phyloP scores from a whole-genome alignment of 305 asterid species.

The Fraxinus velutina region DNA sequence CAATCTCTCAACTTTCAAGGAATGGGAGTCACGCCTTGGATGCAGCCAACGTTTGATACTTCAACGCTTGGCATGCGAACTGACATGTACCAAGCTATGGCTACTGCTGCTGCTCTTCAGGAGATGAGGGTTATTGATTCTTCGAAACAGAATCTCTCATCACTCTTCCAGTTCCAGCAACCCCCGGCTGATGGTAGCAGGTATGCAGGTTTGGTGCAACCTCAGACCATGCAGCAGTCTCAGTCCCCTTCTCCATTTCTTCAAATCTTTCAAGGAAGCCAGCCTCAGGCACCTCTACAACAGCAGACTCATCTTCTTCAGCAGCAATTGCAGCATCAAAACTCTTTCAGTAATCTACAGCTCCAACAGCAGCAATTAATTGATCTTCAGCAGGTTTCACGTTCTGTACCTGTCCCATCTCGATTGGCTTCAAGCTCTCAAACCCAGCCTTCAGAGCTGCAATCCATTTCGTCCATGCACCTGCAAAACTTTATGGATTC shows the following conservation, averaged over 20 bases:
- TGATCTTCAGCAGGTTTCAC: slow-evolving; percentile 42
- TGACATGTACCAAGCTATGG: slow-evolving; percentile 71
- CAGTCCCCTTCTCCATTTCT: slow-evolving; percentile 36
- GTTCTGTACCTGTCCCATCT: slow-evolving; percentile 24
- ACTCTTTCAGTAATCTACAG: slow-evolving; percentile 43
- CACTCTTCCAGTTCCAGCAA: slow-evolving; percentile 57
- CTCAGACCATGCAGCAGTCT: slow-evolving; percentile 44
- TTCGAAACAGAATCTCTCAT: slow-evolving; percentile 44
- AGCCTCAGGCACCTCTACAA: slow-evolving; percentile 29
- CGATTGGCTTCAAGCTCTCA: slow-evolving; percentile 45
- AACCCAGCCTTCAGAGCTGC: slow-evolving; percentile 34
- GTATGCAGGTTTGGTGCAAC: slow-evolving; percentile 29
- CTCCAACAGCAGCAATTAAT: slow-evolving; percentile 41
- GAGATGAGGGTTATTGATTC: slow-evolving; percentile 54
- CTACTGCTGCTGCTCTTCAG: slow-evolving; percentile 60
- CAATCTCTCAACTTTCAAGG: slow-evolving; percentile 54
- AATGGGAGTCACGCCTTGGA: slow-evolving; percentile 51
- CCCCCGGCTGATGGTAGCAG: slow-evolving; percentile 28
- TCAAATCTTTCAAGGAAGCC: slow-evolving; percentile 38
- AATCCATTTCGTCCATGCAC: slow-evolving; percentile 37
- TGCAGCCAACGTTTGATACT: slow-evolving; percentile 50
- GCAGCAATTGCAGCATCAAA: slow-evolving; percentile 52
- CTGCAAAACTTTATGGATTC: slow-evolving; percentile 41
- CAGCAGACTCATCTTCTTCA: slow-evolving; percentile 42
- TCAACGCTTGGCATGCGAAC: slow-evolving; percentile 55